These are phyloP conservation scores for Cicer arietinum DNA, from an alignment of 306 rosid species.

Conservation along the genomic window DNA sequence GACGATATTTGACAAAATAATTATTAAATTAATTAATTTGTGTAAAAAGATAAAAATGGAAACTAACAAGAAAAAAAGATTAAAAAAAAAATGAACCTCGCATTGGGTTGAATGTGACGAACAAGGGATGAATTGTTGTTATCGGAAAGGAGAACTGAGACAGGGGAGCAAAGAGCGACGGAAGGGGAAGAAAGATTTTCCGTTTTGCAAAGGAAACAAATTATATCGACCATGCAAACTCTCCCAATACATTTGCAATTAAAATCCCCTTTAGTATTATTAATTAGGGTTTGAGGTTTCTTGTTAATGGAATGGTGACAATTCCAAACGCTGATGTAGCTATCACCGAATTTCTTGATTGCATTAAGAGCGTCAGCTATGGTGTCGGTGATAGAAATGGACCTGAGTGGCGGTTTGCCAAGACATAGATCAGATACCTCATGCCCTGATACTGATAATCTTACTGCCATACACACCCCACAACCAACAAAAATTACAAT, in stretches of 20 bases:
- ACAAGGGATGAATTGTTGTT: constrained; percentile 39
- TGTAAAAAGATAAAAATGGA: neutral
- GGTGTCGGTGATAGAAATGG: constrained; percentile 60
- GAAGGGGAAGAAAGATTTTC: constrained; percentile 56
- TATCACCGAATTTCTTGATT: constrained; percentile 52
- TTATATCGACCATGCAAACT: constrained; percentile 69
- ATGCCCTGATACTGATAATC: constrained; percentile 51
- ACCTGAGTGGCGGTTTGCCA: constrained; percentile 80
- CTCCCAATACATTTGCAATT: constrained; percentile 70
- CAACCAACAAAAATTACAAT: neutral
- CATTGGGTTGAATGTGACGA: constrained; percentile 66
- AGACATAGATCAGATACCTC: constrained; percentile 80
- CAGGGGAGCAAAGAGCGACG: constrained; percentile 62
- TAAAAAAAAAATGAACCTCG: constrained; percentile 53
- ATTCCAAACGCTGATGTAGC: constrained; percentile 73
- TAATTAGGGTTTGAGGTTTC: neutral
- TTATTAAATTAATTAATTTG: too few relatives aligned
- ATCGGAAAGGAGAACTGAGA: constrained; percentile 51
- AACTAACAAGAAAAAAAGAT: neutral
- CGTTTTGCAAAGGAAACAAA: constrained; percentile 61
- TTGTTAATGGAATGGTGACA: constrained; percentile 57
- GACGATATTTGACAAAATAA: too few relatives aligned
- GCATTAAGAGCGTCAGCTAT: constrained; percentile 67
- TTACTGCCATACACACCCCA: constrained; percentile 70
- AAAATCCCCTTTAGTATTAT: neutral